These are phyloP conservation scores for Sugiyamaella floridensis DNA, from an alignment of 805 yeast species.

Conservation along the genomic window DNA sequence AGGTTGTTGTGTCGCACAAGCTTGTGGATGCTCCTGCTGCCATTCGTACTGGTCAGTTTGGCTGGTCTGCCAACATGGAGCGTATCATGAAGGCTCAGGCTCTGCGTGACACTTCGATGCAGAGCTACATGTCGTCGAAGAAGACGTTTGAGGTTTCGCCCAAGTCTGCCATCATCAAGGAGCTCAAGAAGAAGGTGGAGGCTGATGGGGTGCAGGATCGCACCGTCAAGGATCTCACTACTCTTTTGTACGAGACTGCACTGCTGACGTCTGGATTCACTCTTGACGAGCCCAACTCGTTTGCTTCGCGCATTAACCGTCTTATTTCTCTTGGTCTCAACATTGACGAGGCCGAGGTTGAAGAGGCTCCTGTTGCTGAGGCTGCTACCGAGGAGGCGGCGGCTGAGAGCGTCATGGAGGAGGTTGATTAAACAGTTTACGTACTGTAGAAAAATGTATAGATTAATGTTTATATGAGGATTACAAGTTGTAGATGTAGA, in stretches of 20 bases:
- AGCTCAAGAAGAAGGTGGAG: constrained; percentile 93
- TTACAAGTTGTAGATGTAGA: background rate
- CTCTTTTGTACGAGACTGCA: constrained; percentile 95
- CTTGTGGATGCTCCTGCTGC: constrained; percentile 99
- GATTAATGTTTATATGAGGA: background rate
- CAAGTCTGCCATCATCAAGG: constrained; percentile 88
- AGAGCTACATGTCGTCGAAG: constrained; percentile 99
- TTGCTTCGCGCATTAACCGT: constrained; percentile 97
- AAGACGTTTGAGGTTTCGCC: constrained; percentile 99
- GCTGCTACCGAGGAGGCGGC: constrained; percentile 54
- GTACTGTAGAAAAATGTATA: background rate
- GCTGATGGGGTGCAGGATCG: constrained; percentile 97
- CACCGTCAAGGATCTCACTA: constrained; percentile 96
- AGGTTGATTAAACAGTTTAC: constrained; percentile 68
- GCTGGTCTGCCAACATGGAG: constrained; percentile 99
- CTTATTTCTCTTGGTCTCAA: constrained; percentile 95
- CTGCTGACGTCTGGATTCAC: constrained; percentile 98
- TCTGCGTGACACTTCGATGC: constrained; percentile 96
- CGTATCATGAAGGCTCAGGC: constrained; percentile 99
- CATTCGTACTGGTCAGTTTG: constrained; percentile 99
- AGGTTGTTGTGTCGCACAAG: constrained; percentile 96
- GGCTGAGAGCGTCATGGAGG: constrained; percentile 97
- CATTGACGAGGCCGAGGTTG: constrained; percentile 59
- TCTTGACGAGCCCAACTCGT: constrained; percentile 95
- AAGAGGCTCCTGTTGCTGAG: constrained; percentile 32